Conservation (phyloP, 2,329 filamentous ascomycete species). For the Xylaria arbuscula region DNA sequence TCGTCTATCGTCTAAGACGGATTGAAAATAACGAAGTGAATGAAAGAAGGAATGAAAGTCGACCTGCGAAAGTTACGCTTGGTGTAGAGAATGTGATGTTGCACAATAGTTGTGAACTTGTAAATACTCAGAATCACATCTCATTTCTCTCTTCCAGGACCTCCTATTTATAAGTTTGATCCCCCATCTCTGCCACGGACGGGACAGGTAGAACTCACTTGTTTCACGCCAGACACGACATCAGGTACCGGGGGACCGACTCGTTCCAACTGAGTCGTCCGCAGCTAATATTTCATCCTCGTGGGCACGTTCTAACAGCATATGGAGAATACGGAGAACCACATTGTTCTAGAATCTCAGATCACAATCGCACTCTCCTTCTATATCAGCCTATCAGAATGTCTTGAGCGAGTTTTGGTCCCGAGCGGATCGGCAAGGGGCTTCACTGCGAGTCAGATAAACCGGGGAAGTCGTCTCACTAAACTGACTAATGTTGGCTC, state of each 20-base stretch:
- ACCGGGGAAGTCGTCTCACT: slow-evolving; percentile 2
- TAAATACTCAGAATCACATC: not conserved
- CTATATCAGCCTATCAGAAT: slow-evolving; percentile 4
- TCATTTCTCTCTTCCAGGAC: not conserved
- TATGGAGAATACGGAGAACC: not conserved
- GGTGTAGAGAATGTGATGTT: slow-evolving; percentile 21
- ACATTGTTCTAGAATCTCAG: slow-evolving; percentile 6
- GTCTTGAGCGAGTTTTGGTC: not conserved
- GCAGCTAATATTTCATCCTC: not conserved
- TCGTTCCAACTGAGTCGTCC: not conserved
- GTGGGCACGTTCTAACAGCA: not conserved
- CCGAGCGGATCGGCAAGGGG: not conserved
- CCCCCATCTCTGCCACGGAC: not conserved
- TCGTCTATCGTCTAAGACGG: slow-evolving; percentile 24
- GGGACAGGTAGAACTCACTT: not conserved
- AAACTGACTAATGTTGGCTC: slow-evolving; percentile 26
- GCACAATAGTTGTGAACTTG: slow-evolving; percentile 24
- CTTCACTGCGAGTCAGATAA: slow-evolving; percentile 27
- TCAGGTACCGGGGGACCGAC: not conserved
- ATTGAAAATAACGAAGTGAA: slow-evolving; percentile 26
- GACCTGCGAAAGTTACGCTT: slow-evolving; percentile 18
- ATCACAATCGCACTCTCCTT: not conserved
- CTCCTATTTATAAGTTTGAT: slow-evolving; percentile 32
- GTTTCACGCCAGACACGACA: not conserved
- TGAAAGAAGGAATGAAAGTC: slow-evolving; percentile 24